These are phyloP conservation scores for Pseudogymnoascus sp. DNA, from an alignment of 2,329 filamentous ascomycete genomes.

Conservation along the genomic window DNA sequence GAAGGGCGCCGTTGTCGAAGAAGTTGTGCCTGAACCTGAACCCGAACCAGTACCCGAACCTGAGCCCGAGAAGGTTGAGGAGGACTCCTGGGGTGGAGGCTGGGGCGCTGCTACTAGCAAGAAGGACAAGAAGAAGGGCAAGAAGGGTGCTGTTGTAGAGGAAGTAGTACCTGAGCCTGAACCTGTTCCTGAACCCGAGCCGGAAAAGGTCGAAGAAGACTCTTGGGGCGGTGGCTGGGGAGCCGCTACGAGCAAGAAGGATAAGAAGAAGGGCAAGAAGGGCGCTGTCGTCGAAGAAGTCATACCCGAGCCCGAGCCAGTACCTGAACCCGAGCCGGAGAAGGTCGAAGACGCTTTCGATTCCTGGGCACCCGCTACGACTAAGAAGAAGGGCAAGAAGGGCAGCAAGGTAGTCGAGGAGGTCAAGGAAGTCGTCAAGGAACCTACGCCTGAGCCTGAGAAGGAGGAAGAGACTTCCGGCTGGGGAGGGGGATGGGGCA, in stretches of 20 bases:
- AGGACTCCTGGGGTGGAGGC: slow-evolving; percentile 28
- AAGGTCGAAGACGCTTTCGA: slow-evolving; percentile 27
- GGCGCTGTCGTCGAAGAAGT: slow-evolving; percentile 18
- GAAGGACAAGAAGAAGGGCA: slow-evolving; percentile 23
- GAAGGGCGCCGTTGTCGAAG: slow-evolving; percentile 14
- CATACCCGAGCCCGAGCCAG: slow-evolving; percentile 21
- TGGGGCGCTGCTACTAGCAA: slow-evolving; percentile 22
- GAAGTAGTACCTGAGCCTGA: slow-evolving; percentile 24
- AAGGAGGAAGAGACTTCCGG: slow-evolving; percentile 19
- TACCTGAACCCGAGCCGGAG: slow-evolving; percentile 31
- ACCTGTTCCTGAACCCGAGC: slow-evolving; percentile 32
- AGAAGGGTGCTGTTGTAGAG: slow-evolving; percentile 16
- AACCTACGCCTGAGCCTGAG: slow-evolving; percentile 24
- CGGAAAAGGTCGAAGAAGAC: slow-evolving; percentile 28
- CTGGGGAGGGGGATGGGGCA: slow-evolving; percentile 12
- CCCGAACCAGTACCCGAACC: slow-evolving; percentile 29
- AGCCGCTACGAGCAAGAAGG: slow-evolving; percentile 20
- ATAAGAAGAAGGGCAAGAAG: slow-evolving; percentile 21
- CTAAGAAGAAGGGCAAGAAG: slow-evolving; percentile 39
- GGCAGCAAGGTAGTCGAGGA: slow-evolving; percentile 25
- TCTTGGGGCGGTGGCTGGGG: slow-evolving; percentile 28
- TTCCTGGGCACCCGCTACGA: slow-evolving; percentile 15
- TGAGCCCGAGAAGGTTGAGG: slow-evolving; percentile 30
- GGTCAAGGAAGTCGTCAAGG: slow-evolving; percentile 18
- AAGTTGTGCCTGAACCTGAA: slow-evolving; percentile 20